Conservation (phyloP, 164 flowering plant species). For the Sedum album region DNA sequence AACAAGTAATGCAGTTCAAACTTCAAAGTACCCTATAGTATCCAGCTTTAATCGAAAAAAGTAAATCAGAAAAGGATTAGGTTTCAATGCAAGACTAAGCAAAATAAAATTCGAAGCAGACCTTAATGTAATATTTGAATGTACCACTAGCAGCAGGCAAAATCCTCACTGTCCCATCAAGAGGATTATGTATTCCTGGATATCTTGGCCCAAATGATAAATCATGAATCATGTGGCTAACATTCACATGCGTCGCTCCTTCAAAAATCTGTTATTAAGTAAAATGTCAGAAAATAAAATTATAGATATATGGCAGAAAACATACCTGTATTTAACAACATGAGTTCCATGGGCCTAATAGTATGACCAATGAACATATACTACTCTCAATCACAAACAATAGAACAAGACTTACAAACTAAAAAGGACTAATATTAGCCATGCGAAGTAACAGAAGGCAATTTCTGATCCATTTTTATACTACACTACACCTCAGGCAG, state of each 20-base stretch:
- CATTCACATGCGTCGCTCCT: conserved; percentile 78
- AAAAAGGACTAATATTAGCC: too few relatives aligned
- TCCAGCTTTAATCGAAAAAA: neutral
- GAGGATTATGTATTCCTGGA: conserved; percentile 97
- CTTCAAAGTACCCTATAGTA: neutral
- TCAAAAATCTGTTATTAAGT: conserved; percentile 68
- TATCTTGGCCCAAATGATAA: conserved; percentile 95
- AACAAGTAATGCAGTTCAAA: neutral
- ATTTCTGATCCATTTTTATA: too few relatives aligned
- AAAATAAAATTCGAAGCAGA: conserved; percentile 18
- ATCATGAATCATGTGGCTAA: conserved; percentile 91
- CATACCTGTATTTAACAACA: neutral
- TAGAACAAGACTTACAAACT: too few relatives aligned
- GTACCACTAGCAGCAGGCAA: conserved; percentile 81
- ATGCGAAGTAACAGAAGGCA: too few relatives aligned
- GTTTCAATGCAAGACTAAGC: neutral
- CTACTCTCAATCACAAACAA: neutral
- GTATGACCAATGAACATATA: neutral
- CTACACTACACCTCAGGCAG: too few relatives aligned
- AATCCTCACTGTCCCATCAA: conserved; percentile 76
- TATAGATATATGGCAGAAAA: neutral
- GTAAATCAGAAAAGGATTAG: neutral
- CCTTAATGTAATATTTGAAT: conserved; percentile 98
- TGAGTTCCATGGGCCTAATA: neutral
- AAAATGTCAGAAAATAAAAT: conserved; percentile 3